Evolutionary conservation across 1,139 yeast genomes (phyloP), one percentile per base, ranked within the genome.

Genomic region (Suhomyces anneliseae): DNA sequence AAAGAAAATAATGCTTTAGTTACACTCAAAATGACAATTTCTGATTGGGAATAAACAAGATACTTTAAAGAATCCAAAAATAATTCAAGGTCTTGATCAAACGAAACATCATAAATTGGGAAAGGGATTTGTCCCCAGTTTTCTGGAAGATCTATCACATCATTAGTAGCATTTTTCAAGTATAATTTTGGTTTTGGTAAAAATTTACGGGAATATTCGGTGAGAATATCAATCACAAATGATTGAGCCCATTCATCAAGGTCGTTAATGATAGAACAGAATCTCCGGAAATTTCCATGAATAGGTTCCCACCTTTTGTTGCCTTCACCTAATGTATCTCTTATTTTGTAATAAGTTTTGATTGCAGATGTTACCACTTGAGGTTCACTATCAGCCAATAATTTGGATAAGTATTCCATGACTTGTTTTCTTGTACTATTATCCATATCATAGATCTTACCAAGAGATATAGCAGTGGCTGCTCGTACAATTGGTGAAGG

Each of bases 211-310:
- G 82, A 72, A 61, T 95, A 95, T 45, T 82, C 81, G 0, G 84
- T 78, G 45, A 92, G 69, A 8, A 87, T 58, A 42, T 87, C 90
- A 27, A 90, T 70, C 9, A 82, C 64, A 19, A 72, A 64, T 0
- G 78, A 66, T 59, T 87, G 93, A n/a, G 90, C 72, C 87, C 93
- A 89, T 50, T 86, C 87, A 52, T 90, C 96, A 47, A 92, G 70
- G 1, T 79, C 74, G 0, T 62, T 54, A 11, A 92, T 53, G 12
- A 79, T 65, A 1, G 75, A 60, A 54, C 95, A 83, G 36, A 81
- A 75, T 41, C 86, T 73, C 35, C 89, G 76, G 59, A 78, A 87
- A 54, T 84, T 81, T 1, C 86, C 82, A 61, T 95, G 99, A 7
- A 93, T 65, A 29, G 86, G 65, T 9, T 79, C 86, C 66, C 88